Conservation (phyloP, 371 early-diverging fungal species). For the Haplosporangium sp. region DNA sequence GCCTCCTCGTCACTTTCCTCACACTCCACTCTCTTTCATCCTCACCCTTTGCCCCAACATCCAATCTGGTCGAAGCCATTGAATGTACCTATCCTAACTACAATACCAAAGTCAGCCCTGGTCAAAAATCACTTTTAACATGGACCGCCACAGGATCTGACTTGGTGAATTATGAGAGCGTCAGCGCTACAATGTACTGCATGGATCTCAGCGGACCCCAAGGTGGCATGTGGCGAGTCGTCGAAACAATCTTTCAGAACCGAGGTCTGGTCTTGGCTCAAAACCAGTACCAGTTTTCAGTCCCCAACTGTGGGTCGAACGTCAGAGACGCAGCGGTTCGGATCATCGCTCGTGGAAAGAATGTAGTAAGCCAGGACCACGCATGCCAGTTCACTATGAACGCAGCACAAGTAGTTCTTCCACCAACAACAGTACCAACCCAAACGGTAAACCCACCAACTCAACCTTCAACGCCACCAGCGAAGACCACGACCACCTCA, state of each 20-base stretch:
- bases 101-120: conserved; percentile 28
- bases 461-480: not conserved
- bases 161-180: conserved; percentile 1
- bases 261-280: conserved; percentile 1
- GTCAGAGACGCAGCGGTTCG: conserved; percentile 33
- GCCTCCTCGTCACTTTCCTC: conserved; percentile 8
- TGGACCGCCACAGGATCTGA: conserved; percentile 15
- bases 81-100: conserved; percentile 37
- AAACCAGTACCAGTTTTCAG: conserved; percentile 13
- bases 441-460: not conserved
- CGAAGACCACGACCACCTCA: no score
- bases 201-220: conserved; percentile 33
- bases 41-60: not conserved
- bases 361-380: not conserved
- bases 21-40: conserved; percentile 5
- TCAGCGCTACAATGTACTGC: conserved; percentile 41
- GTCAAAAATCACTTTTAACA: conserved; percentile 12
- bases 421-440: not conserved
- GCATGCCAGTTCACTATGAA: conserved; percentile 39
- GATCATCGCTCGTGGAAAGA: conserved; percentile 14
- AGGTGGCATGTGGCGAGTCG: conserved; percentile 39
- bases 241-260: conserved; percentile 24
- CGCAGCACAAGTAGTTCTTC: not conserved
- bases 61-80: conserved; percentile 7
- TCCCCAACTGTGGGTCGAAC: conserved; percentile 32